These are phyloP conservation scores for Psidium friedrichsthalianum DNA, from an alignment of 345 rosid genomes.

Conservation along the genomic window DNA sequence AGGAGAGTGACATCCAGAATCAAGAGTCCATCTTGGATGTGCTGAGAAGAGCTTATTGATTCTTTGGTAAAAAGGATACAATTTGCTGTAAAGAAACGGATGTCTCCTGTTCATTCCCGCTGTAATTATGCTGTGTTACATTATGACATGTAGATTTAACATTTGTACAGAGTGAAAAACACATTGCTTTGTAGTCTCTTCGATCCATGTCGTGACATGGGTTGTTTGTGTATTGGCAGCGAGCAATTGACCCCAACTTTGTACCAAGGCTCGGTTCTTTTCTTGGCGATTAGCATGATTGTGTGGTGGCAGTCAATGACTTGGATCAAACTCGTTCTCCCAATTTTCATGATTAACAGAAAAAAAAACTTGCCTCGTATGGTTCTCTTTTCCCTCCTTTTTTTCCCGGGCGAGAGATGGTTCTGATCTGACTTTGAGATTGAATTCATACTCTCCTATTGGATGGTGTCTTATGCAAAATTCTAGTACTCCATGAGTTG, in stretches of 20 bases:
- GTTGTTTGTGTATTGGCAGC: background rate
- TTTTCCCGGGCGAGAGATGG: too few relatives aligned
- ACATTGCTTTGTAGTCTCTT: background rate
- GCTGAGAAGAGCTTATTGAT: conserved; percentile 9
- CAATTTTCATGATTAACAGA: background rate
- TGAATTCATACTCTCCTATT: background rate
- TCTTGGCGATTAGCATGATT: background rate
- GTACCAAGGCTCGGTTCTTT: background rate
- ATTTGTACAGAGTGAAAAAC: background rate
- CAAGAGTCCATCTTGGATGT: conserved; percentile 18
- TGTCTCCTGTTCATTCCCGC: background rate
- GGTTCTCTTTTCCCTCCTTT: too few relatives aligned
- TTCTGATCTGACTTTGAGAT: background rate
- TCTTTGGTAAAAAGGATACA: background rate
- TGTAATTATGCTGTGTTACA: background rate
- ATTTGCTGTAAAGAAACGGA: background rate
- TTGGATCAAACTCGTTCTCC: background rate
- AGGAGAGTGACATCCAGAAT: conserved; percentile 20
- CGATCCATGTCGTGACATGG: background rate
- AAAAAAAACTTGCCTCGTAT: too few relatives aligned
- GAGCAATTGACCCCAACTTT: background rate
- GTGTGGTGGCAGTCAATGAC: background rate
- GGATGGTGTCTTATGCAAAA: background rate
- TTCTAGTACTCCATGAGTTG: background rate
- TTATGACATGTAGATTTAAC: background rate